These are phyloP conservation scores for Takakia lepidozioides DNA, from an alignment of 225 moss, liverwort and hornwort species.

Conservation along the genomic window DNA sequence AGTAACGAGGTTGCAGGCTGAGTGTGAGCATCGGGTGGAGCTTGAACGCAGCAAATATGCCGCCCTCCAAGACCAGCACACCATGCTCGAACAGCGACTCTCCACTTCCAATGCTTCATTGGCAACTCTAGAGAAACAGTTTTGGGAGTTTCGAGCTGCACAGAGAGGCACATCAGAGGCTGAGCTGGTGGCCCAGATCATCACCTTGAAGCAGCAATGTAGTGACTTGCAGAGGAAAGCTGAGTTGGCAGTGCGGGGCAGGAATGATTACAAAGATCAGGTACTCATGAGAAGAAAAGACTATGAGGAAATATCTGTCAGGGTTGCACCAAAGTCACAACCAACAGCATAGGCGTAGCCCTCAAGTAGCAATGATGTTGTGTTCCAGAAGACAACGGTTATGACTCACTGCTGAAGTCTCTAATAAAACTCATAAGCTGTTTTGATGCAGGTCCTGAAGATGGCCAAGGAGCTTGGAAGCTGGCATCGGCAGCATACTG, in stretches of 20 bases:
- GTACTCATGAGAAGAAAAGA: neutral
- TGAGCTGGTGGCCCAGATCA: neutral
- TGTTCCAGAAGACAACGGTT: too few species aligned
- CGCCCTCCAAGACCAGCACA: slow-evolving; percentile 1
- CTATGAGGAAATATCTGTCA: too few species aligned
- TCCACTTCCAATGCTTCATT: neutral
- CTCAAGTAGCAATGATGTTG: too few species aligned
- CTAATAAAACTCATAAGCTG: neutral
- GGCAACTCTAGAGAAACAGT: slow-evolving; percentile 4
- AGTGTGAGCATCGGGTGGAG: slow-evolving; percentile 7
- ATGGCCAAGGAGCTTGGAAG: slow-evolving; percentile 6
- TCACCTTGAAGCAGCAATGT: slow-evolving; percentile 6
- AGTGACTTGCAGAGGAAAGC: neutral
- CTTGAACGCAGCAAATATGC: slow-evolving; percentile 5
- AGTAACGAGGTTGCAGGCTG: slow-evolving; percentile 1
- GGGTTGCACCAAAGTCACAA: too few species aligned
- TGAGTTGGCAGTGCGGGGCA: neutral
- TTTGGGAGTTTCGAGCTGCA: slow-evolving; percentile 2
- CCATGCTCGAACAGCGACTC: neutral
- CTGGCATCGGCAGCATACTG: neutral
- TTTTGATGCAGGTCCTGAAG: slow-evolving; percentile 1
- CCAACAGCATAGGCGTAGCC: too few species aligned
- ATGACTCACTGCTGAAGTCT: too few species aligned
- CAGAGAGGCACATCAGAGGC: slow-evolving; percentile 1
- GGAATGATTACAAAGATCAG: slow-evolving; percentile 4